Base-by-base conservation (phyloP, 495 filamentous ascomycete species). In the Aspergillus wentii region DNA sequence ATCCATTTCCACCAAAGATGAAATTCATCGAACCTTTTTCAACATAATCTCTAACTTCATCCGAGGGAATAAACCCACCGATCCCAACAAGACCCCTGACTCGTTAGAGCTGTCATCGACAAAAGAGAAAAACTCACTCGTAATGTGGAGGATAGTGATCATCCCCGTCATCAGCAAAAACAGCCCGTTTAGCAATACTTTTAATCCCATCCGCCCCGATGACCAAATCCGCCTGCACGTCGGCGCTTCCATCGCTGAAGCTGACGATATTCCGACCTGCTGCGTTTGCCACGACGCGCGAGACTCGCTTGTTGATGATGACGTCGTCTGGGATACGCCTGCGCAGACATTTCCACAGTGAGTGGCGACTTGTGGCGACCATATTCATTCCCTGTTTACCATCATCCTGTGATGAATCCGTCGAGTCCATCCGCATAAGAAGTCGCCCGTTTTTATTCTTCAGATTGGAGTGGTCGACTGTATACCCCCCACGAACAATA, bases 151-250 rank as follows among this genome's bases (percentile, higher is more conserved):
- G 49, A 47, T 56, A 64, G 5, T 49, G 43, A 13, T 66, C 57
- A 8, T 46, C 45, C 16, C 57, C 42, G 2, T 38, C 51, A 11
- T 61, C 64, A 10, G 68, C 58, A 33, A 72, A 66, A 21, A 82
- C 41, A 0, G 59, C 58, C 32, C 46, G 62, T 35, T 72, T 64
- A 1, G 69, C 65, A 0, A 56, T 56, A 31, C 75, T 77, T 52
- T 66, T 69, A 4, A 80, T 59, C 1, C 80, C 80, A 56, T 82
- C 79, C 0, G 76, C 74, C n/a, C 74, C 79, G 46, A 83, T 65
- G 2, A 80, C 61, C 40, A 85, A 38, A 57, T 74, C 74, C 0
- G 63, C 72, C 11, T 64, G 54, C 3, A 66, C 63, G 3, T 52
- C 48, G 0, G 37, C 8, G 31, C 54, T 58, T 4, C 38, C 59